Evolutionary conservation across 208 protist genomes (phyloP).

Genomic region (Acanthamoeba triangularis): DNA sequence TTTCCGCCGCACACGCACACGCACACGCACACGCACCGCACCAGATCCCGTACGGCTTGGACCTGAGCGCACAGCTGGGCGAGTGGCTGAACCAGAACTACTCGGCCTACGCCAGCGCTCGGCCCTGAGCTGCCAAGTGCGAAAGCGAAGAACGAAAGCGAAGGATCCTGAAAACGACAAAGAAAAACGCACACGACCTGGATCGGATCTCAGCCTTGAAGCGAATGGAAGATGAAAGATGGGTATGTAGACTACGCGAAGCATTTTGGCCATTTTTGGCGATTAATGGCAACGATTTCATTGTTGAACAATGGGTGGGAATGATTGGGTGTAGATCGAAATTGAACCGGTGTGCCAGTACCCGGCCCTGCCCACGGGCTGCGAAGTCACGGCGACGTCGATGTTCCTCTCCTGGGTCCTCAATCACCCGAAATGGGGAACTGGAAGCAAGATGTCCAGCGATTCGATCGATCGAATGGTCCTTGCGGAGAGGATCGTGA

Average conservation of each 20-base stretch:
- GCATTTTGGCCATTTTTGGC: too few species aligned
- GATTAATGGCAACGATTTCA: too few species aligned
- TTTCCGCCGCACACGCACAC: conserved; percentile 77
- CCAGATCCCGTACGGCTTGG: conserved; percentile 17
- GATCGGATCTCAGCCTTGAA: too few species aligned
- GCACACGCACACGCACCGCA: conserved; percentile 69
- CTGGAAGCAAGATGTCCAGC: not conserved
- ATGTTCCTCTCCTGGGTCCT: conserved; percentile 39
- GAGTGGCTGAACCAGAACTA: conserved; percentile 36
- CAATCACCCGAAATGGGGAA: not conserved
- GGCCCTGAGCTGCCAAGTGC: too few species aligned
- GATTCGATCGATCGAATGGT: not conserved
- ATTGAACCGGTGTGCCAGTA: conserved; percentile 1
- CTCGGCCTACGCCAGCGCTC: not conserved
- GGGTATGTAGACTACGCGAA: too few species aligned
- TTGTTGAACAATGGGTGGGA: too few species aligned
- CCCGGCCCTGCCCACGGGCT: conserved; percentile 19
- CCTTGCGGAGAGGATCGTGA: not conserved
- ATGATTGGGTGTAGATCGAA: not conserved
- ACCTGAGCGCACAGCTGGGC: conserved; percentile 32
- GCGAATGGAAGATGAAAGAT: too few species aligned
- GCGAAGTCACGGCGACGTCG: not conserved
- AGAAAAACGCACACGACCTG: too few species aligned
- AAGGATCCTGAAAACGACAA: too few species aligned
- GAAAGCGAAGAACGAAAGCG: too few species aligned